Percentiles rank a stretch among this genome's conserved stretches.
These are phyloP conservation scores for Hericium alpestre DNA, from an alignment of 768 basidiomycete species.

Conservation along the genomic window DNA sequence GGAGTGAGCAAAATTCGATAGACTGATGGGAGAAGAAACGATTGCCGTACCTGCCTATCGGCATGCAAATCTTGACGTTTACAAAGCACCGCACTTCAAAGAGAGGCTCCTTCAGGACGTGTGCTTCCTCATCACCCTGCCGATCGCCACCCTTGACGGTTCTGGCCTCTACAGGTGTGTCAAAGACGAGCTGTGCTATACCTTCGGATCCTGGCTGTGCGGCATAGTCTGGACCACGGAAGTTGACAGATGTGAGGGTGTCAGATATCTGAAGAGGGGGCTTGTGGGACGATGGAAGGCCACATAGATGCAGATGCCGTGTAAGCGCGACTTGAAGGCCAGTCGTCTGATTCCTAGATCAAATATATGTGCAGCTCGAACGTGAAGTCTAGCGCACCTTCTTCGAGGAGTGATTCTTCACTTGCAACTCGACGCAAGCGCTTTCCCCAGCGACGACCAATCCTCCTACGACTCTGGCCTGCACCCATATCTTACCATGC, in stretches of 20 bases:
- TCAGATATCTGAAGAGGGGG: conserved; percentile 57
- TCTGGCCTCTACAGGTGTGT: conserved; percentile 59
- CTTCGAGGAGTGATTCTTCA: conserved; percentile 74
- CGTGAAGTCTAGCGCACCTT: conserved; percentile 38
- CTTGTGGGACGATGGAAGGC: conserved; percentile 26
- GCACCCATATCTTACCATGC: conserved; percentile 70
- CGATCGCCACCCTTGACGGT: conserved; percentile 55
- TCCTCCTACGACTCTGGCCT: conserved; percentile 54
- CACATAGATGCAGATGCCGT: conserved; percentile 50
- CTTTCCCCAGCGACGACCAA: conserved; percentile 58
- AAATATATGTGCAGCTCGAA: background rate
- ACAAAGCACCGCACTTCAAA: conserved; percentile 63
- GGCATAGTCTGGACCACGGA: conserved; percentile 64
- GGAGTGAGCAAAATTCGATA: background rate
- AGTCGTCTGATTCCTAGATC: conserved; percentile 41
- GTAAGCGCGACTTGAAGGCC: conserved; percentile 51
- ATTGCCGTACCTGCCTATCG: conserved; percentile 50
- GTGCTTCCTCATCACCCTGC: conserved; percentile 37
- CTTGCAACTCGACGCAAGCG: conserved; percentile 63
- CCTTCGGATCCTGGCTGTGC: conserved; percentile 68
- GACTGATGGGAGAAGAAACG: conserved; percentile 5
- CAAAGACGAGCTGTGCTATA: conserved; percentile 68
- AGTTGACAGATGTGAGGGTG: conserved; percentile 56
- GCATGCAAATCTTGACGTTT: conserved; percentile 58
- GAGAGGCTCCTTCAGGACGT: conserved; percentile 31